Evolutionary conservation across 495 filamentous ascomycete species (phyloP).

Genomic region (Penicillium pancosmium): DNA sequence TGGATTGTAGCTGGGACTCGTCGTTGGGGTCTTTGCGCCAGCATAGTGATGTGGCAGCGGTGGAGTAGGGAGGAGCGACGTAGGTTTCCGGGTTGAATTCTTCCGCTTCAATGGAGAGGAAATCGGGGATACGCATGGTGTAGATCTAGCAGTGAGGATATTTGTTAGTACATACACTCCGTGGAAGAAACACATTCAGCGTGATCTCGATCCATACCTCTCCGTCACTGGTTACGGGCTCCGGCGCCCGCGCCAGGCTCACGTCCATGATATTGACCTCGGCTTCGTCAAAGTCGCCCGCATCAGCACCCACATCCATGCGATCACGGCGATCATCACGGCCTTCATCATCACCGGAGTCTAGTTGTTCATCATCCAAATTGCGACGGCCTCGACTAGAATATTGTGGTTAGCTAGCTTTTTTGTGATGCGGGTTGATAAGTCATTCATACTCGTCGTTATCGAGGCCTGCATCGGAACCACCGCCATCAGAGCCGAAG

Average conservation of each 20-base stretch:
- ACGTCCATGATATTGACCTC: constrained; percentile 57
- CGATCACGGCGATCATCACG: constrained; percentile 53
- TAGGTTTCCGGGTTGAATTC: constrained; percentile 75
- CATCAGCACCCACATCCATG: constrained; percentile 50
- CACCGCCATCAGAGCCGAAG: constrained; percentile 60
- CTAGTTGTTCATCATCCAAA: constrained; percentile 74
- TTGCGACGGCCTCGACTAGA: constrained; percentile 54
- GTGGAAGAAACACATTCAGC: background rate
- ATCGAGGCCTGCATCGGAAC: constrained; percentile 44
- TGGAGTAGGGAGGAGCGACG: constrained; percentile 65
- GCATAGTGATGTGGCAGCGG: constrained; percentile 68
- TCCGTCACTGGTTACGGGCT: constrained; percentile 72
- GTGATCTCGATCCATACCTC: constrained; percentile 40
- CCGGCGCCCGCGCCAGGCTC: constrained; percentile 63
- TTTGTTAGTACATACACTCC: background rate
- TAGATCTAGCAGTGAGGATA: constrained; percentile 58
- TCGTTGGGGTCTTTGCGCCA: constrained; percentile 70
- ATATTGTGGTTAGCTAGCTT: constrained; percentile 12
- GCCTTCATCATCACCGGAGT: constrained; percentile 75
- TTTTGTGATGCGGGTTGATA: constrained; percentile 24
- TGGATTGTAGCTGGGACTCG: constrained; percentile 65
- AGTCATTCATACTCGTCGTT: constrained; percentile 34
- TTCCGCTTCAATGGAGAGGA: constrained; percentile 74
- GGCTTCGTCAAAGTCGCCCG: constrained; percentile 52
- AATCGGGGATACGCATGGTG: constrained; percentile 76